Base-by-base conservation (phyloP, 2,329 filamentous ascomycete species). In the Biscogniauxia marginata region DNA sequence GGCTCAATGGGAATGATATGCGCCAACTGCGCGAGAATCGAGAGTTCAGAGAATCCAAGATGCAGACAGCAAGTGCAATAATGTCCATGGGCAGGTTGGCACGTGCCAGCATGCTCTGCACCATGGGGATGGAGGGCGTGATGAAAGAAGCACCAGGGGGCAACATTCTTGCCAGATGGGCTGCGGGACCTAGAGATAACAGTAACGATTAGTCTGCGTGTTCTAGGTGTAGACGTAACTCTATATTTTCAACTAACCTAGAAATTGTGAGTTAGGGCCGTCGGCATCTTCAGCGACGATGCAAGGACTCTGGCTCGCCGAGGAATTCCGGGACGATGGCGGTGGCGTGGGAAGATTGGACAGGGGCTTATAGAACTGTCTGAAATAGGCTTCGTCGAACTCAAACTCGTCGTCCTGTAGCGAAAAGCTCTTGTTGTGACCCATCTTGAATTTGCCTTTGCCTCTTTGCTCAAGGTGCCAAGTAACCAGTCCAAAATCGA, bases 331-430 rank as follows among this genome's bases (percentile, higher is more conserved):
- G 50, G 79, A 79, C 46, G 83, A 86, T 9, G 79, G 80, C 46
- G 86, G 86, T 60, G 86, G 86, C 52, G 86, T 89, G 20, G 86
- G 86, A 20, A 89, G 79, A 70, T 85, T 87, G 24, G 85, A 88
- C 51, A 89, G 77, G 8, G 86, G 86, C 49, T 84, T 81, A 71
- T 88, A 89, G 61, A 84, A 86, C 58, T 76, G 75, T 54, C 72
- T 70, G 65, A 86, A 85, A 71, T 83, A 84, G 60, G 78, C 77
- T 57, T 79, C 76, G 66, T 79, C 77, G 60, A 77, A 75, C 64
- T 80, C 78, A 61, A 75, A 75, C 54, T 80, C 77, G 64, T 80
- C 75, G 58, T 77, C 74, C 43, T 64, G 58, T 49, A 63, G 61
- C 18, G 70, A 71, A 55, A 69, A 69, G 53, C 69, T 71, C 68